A percentile compares a stretch with the other conserved stretches of the same genome.
Evolutionary conservation across 208 protist genomes (phyloP).

Genomic region (Wallacemonas sp.): DNA sequence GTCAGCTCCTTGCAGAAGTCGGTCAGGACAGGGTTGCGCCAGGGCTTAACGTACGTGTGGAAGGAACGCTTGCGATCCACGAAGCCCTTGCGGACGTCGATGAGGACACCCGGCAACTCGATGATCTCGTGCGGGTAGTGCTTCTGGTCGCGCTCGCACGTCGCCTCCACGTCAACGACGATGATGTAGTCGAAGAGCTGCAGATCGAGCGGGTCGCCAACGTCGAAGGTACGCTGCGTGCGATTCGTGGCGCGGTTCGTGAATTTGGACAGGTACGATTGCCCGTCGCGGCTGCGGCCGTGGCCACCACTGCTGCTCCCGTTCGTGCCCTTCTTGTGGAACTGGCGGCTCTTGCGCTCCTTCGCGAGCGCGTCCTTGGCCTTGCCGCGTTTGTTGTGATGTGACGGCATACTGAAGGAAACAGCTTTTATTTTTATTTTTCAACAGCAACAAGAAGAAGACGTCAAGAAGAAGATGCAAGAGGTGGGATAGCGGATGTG

Average conservation of each 20-base stretch:
- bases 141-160: conserved; percentile 69
- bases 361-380: conserved; percentile 46
- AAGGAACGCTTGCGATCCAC: conserved; percentile 78
- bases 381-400: conserved; percentile 81
- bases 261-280: conserved; percentile 38
- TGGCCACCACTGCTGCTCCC: background rate
- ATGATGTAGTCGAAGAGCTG: conserved; percentile 94
- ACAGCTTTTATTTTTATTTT: background rate
- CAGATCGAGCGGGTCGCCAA: conserved; percentile 63
- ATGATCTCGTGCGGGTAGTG: conserved; percentile 95
- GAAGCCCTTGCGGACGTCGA: conserved; percentile 76
- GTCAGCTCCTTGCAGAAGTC: conserved; percentile 94
- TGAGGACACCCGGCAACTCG: conserved; percentile 91
- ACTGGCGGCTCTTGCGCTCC: conserved; percentile 28
- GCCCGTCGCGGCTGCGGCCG: conserved; percentile 8
- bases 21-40: conserved; percentile 79
- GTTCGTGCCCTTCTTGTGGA: background rate
- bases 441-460: background rate
- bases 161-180: conserved; percentile 92
- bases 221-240: conserved; percentile 48
- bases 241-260: conserved; percentile 24
- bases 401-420: conserved; percentile 21
- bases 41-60: conserved; percentile 91
- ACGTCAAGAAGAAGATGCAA: background rate
- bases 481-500: background rate